Base-by-base conservation (phyloP, 352 stramenopile genomes). In the Phytophthora litchii region DNA sequence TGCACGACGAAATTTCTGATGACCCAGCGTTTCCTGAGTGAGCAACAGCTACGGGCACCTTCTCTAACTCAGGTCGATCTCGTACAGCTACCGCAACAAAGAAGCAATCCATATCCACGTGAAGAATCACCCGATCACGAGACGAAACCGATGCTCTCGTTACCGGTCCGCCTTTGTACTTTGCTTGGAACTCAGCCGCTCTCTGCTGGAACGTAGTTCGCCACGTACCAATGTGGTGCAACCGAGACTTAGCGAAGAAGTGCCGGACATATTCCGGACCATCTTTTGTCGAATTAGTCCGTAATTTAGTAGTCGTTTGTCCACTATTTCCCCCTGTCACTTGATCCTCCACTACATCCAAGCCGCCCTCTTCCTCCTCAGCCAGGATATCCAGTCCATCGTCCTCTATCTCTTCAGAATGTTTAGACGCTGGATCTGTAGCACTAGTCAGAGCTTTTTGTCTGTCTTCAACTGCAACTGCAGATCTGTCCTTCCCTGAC, bases 101-200 rank as follows among this genome's bases (percentile, higher is more conserved):
- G 76, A 99, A 99, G 54, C 91, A 98, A 71, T 99, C 96, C 95
- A 99, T 98, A 69, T 99, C 96, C 0, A 99, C 86, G 49, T 99
- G 95, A 45, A 98, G 70, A 36, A 99, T 93, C 36, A 96, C 93
- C 0, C 92, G 84, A 14, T 89, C 53, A 17, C 25, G 70, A 0
- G 76, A 87, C 7, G 54, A 68, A 7, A 63, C 19, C 0, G 69
- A 13, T 10, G 67, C 78, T 43, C 72, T 74, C 11, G 23, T 49
- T 27, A 92, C 69, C 0, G 42, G 40, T 13, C 48, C 38, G 4
- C 85, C 82, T 51, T 72, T 78, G 56, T 92, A 92, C 13, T 88
- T 83, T 6, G 72, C 59, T 29, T 78, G 69, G 32, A 94, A 91
- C 34, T 89, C 78, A 3, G 29, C 50, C 4, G 77, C 78, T 46